Evolutionary conservation across 257 asterid species (phyloP).

Genomic region (Lantana camara): DNA sequence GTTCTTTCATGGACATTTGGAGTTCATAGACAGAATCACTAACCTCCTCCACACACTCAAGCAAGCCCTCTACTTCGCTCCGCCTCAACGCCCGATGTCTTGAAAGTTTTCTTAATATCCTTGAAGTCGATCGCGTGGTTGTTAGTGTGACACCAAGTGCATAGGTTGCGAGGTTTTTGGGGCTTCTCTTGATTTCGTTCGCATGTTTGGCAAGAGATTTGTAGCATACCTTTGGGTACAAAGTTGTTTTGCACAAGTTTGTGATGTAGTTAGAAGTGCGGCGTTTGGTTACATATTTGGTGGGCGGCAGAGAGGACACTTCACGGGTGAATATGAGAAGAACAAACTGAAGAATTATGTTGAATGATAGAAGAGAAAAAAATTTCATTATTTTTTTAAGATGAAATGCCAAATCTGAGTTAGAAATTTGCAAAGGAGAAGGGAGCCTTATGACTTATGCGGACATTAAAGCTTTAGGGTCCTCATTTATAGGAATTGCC

Average conservation of each 20-base stretch:
- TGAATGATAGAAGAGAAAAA: constrained; percentile 1
- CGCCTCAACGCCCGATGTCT: constrained; percentile 23
- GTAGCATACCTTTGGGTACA: constrained; percentile 39
- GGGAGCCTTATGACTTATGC: too few species aligned
- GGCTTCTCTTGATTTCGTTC: constrained; percentile 27
- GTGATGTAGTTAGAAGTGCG: constrained; percentile 6
- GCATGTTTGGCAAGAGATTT: constrained; percentile 28
- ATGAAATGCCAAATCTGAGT: neutral
- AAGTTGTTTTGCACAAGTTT: constrained; percentile 32
- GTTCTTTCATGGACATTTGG: constrained; percentile 22
- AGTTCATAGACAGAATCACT: constrained; percentile 37
- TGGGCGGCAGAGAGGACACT: neutral
- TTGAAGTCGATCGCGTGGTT: constrained; percentile 21
- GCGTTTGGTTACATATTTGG: neutral
- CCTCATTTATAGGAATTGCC: too few species aligned
- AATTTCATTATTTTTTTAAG: constrained; percentile 4
- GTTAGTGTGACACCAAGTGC: constrained; percentile 37
- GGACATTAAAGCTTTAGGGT: too few species aligned
- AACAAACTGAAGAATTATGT: constrained; percentile 5
- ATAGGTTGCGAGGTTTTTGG: constrained; percentile 33
- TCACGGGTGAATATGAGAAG: neutral
- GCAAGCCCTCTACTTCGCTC: constrained; percentile 25
- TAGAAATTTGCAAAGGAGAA: neutral
- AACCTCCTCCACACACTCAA: constrained; percentile 49
- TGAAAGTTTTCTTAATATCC: constrained; percentile 2